Conservation (phyloP, 345 rosid genomes). For the Dipteronia sinensis region DNA sequence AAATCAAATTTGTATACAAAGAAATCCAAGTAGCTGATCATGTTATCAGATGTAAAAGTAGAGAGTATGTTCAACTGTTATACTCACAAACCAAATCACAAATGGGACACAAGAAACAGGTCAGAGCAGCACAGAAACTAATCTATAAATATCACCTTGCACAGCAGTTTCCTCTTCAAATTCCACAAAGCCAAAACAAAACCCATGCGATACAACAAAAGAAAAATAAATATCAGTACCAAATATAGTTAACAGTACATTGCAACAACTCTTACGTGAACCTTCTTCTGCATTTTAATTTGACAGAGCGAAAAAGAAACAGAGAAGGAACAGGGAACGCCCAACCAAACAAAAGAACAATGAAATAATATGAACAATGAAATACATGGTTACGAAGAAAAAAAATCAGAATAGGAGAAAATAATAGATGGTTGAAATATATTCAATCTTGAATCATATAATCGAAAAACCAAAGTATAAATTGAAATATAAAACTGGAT, state of each 20-base stretch:
- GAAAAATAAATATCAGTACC: conserved; percentile 7
- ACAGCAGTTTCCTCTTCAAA: conserved; percentile 77
- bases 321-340: no score
- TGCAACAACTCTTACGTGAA: conserved; percentile 18
- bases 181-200: conserved; percentile 95
- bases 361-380: no score
- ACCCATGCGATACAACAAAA: conserved; percentile 52
- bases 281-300: conserved; percentile 72
- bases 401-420: no score
- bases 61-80: not conserved
- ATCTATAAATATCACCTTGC: conserved; percentile 76
- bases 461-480: no score
- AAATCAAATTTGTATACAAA: no score
- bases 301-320: conserved; percentile 27
- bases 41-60: no score
- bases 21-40: no score
- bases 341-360: no score
- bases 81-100: not conserved
- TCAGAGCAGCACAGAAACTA: not conserved
- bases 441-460: no score
- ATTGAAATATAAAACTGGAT: no score
- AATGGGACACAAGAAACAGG: not conserved
- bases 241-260: conserved; percentile 7
- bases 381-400: no score
- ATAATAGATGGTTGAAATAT: no score